Percentiles rank a stretch among this genome's conserved stretches.
Conservation (phyloP, 345 rosid species). For the Eucalyptus virginea region DNA sequence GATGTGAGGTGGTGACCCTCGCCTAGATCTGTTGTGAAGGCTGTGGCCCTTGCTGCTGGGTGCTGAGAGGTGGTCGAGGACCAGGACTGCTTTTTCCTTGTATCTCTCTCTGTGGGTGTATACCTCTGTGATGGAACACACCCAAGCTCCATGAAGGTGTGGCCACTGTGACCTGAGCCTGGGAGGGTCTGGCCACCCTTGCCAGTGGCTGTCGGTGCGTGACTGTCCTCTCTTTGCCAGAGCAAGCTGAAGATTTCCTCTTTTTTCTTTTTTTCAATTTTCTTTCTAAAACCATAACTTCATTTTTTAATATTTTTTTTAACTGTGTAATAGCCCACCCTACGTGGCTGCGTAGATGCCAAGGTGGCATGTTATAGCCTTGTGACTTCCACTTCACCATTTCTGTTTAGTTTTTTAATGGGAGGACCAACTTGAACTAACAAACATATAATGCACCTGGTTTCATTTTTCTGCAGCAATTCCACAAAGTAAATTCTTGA, state of each 20-base stretch:
- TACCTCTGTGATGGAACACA: background rate
- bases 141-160: background rate
- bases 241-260: background rate
- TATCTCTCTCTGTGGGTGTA: background rate
- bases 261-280: too few relatives aligned
- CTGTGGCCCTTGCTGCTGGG: background rate
- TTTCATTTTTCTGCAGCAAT: too few relatives aligned
- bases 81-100: background rate
- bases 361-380: too few relatives aligned
- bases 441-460: too few relatives aligned
- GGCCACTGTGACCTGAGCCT: background rate
- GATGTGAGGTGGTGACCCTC: rapidly evolving
- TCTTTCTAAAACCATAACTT: too few relatives aligned
- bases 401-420: too few relatives aligned
- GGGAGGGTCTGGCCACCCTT: background rate
- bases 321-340: too few relatives aligned
- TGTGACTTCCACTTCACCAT: too few relatives aligned
- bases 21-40: background rate
- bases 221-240: background rate
- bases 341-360: too few relatives aligned
- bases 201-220: background rate
- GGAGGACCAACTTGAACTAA: too few relatives aligned
- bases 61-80: background rate
- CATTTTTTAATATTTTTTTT: background rate
- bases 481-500: too few relatives aligned